phyloP scores from a whole-genome alignment of 1,284 basidiomycete species.

The Rhizoctonia solani region DNA sequence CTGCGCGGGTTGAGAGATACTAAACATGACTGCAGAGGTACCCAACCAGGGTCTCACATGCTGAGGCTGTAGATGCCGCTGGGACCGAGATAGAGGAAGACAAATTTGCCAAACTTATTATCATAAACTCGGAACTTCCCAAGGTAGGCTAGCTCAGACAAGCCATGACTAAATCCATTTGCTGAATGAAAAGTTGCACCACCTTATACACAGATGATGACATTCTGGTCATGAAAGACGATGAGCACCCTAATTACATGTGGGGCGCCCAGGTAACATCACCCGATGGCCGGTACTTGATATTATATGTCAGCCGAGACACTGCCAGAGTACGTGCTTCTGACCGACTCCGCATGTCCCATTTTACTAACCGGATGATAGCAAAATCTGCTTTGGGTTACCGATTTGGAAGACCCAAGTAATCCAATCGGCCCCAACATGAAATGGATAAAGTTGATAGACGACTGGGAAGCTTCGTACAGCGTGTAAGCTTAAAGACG shows the following conservation, averaged over 20 bases:
- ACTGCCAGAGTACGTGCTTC: slow-evolving; percentile 58
- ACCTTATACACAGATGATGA: slow-evolving; percentile 58
- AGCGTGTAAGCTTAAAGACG: neutral
- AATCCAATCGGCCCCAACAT: slow-evolving; percentile 64
- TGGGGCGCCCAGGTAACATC: slow-evolving; percentile 61
- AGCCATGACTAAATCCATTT: neutral
- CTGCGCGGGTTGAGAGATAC: slow-evolving; percentile 8
- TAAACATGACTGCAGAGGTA: slow-evolving; percentile 53
- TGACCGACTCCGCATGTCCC: neutral
- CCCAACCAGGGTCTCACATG: slow-evolving; percentile 58
- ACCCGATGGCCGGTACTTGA: slow-evolving; percentile 65
- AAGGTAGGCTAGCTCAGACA: slow-evolving; percentile 55
- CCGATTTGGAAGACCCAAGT: slow-evolving; percentile 56
- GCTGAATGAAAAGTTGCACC: slow-evolving; percentile 7
- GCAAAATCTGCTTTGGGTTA: slow-evolving; percentile 77
- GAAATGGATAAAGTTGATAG: slow-evolving; percentile 68
- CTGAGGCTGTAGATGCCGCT: slow-evolving; percentile 52
- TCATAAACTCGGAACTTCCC: slow-evolving; percentile 68
- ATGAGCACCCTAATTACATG: slow-evolving; percentile 68
- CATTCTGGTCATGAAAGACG: slow-evolving; percentile 65
- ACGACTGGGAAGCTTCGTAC: slow-evolving; percentile 50
- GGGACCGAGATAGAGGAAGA: slow-evolving; percentile 69
- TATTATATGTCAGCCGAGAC: slow-evolving; percentile 62
- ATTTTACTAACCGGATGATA: slow-evolving; percentile 43
- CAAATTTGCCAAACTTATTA: slow-evolving; percentile 75